Evolutionary conservation across 306 rosid species (phyloP).

Genomic region (Morella rubra): DNA sequence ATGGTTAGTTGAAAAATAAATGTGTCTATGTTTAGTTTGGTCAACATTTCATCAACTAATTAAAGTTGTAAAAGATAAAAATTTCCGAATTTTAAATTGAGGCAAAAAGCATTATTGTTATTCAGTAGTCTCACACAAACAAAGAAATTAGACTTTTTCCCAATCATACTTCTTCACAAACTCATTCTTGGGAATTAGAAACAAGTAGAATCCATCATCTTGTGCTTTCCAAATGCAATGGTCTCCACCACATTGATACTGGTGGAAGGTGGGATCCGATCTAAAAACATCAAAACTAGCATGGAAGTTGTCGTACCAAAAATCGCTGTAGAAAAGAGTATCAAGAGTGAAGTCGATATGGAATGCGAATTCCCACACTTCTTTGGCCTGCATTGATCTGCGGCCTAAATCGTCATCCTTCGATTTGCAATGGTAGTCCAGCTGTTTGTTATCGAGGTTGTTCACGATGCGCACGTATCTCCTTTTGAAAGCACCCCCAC

Average conservation of each 20-base stretch:
- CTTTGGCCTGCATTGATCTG: not conserved
- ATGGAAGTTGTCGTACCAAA: not conserved
- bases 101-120: too few species aligned
- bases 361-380: not conserved
- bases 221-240: not conserved
- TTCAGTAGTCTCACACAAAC: too few species aligned
- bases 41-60: too few species aligned
- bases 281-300: not conserved
- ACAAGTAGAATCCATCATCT: slow-evolving; percentile 7
- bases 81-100: too few species aligned
- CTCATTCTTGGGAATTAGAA: not conserved
- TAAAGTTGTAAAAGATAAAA: too few species aligned
- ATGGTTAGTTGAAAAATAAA: too few species aligned
- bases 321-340: not conserved
- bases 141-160: too few species aligned
- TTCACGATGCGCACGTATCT: not conserved
- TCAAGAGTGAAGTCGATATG: not conserved
- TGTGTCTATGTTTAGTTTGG: too few species aligned
- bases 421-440: slow-evolving; percentile 2
- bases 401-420: not conserved
- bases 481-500: too few species aligned
- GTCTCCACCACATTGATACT: not conserved
- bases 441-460: not conserved
- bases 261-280: not conserved
- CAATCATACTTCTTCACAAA: too few species aligned